These are phyloP conservation scores for Cadophora luteo-olivacea DNA, from an alignment of 2,329 filamentous ascomycete species.

Conservation along the genomic window DNA sequence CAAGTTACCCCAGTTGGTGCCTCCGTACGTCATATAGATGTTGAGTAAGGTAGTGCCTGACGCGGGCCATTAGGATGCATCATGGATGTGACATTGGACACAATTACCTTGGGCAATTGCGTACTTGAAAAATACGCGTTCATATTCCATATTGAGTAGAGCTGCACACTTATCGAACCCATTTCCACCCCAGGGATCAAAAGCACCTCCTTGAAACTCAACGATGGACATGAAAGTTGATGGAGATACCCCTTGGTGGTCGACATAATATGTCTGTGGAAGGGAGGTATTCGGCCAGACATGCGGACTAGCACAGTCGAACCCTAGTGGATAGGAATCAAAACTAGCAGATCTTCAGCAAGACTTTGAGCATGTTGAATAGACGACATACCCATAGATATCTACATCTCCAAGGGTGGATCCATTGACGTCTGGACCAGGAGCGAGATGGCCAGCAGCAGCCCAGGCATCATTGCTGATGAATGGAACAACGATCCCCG, in stretches of 20 bases:
- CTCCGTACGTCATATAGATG: conserved; percentile 79
- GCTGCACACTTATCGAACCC: conserved; percentile 61
- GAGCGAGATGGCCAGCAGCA: conserved; percentile 20
- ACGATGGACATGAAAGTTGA: conserved; percentile 66
- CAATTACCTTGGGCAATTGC: not conserved
- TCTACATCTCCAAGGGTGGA: conserved; percentile 27
- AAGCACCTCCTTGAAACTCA: conserved; percentile 60
- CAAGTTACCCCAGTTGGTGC: conserved; percentile 82
- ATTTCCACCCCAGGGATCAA: conserved; percentile 68
- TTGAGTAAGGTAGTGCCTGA: conserved; percentile 71
- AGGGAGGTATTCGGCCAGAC: conserved; percentile 17
- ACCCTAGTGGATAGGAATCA: conserved; percentile 45
- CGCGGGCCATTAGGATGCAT: conserved; percentile 50
- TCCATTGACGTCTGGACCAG: conserved; percentile 22
- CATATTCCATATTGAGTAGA: conserved; percentile 72
- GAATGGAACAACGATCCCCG: conserved; percentile 73
- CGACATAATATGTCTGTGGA: conserved; percentile 56
- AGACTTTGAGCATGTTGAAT: not conserved
- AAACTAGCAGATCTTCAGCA: not conserved
- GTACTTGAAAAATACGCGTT: conserved; percentile 49
- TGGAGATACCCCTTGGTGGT: conserved; percentile 65
- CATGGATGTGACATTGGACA: not conserved
- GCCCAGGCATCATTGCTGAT: conserved; percentile 71
- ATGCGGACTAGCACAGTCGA: conserved; percentile 19
- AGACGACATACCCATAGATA: conserved; percentile 40